phyloP scores from a whole-genome alignment of 225 moss, liverwort and hornwort species.

The Neckera pumila region DNA sequence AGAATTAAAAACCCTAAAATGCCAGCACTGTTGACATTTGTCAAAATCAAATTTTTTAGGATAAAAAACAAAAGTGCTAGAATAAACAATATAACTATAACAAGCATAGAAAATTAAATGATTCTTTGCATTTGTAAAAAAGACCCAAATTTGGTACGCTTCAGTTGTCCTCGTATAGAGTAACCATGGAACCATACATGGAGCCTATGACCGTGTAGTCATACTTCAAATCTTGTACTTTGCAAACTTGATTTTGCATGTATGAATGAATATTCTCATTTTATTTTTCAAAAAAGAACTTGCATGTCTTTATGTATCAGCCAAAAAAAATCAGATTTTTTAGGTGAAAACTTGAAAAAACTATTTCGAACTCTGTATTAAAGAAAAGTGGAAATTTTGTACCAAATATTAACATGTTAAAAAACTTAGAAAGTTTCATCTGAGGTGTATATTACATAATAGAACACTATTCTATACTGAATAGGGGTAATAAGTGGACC shows the following conservation, averaged over 20 bases:
- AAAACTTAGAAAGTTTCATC: not conserved
- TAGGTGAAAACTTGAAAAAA: too few species aligned
- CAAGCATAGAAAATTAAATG: too few species aligned
- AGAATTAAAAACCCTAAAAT: not conserved
- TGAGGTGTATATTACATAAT: not conserved
- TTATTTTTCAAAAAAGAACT: not conserved
- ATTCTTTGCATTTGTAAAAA: not conserved
- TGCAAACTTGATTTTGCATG: not conserved
- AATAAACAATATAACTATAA: too few species aligned
- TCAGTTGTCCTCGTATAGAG: accelerated
- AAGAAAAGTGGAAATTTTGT: not conserved
- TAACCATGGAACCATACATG: not conserved
- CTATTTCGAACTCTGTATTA: not conserved
- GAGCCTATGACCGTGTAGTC: not conserved
- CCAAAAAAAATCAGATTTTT: not conserved
- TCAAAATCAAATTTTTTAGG: too few species aligned
- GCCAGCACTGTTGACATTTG: not conserved
- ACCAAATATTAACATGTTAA: not conserved
- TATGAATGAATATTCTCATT: not conserved
- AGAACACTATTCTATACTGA: not conserved
- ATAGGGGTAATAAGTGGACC: too few species aligned
- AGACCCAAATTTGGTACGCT: not conserved
- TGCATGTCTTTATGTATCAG: not conserved
- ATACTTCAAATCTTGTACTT: not conserved
- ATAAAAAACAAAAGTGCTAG: too few species aligned